These are phyloP conservation scores for Cystoderma amianthinum DNA, from an alignment of 768 basidiomycete species.

Conservation along the genomic window DNA sequence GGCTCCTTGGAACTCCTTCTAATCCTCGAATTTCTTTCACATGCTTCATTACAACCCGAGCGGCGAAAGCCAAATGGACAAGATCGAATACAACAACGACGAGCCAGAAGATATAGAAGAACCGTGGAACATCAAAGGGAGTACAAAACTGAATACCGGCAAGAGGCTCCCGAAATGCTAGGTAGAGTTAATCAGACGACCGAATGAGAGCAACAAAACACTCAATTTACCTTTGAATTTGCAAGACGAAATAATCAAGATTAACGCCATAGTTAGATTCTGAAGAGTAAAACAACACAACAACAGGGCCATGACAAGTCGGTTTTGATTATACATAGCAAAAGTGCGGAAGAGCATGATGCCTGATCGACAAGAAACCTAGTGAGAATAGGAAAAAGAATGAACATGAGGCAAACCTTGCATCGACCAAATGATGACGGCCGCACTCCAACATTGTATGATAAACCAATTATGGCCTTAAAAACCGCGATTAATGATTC, in stretches of 20 bases:
- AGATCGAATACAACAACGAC: constrained; percentile 15
- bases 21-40: constrained; percentile 4
- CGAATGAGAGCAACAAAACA: not conserved
- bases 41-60: constrained; percentile 11
- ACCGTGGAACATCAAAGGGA: constrained; percentile 9
- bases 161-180: constrained; percentile 7
- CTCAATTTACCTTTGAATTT: constrained; percentile 10
- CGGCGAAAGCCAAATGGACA: constrained; percentile 11
- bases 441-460: constrained; percentile 13
- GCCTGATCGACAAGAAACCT: constrained; percentile 7
- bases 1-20: constrained; percentile 1
- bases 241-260: constrained; percentile 8
- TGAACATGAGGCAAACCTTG: constrained; percentile 13
- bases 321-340: constrained; percentile 13
- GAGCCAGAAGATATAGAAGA: constrained; percentile 16
- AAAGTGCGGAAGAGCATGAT: constrained; percentile 17
- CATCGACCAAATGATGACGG: constrained; percentile 17
- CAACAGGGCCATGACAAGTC: constrained; percentile 6
- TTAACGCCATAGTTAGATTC: constrained; percentile 9
- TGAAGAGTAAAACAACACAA: constrained; percentile 9
- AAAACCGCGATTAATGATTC: not conserved
- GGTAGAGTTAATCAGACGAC: not conserved
- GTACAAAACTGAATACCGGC: constrained; percentile 11
- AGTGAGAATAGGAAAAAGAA: not conserved
- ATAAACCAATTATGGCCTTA: constrained; percentile 13